Evolutionary conservation across 164 flowering plant species (phyloP).

Genomic region (Malania oleifera): DNA sequence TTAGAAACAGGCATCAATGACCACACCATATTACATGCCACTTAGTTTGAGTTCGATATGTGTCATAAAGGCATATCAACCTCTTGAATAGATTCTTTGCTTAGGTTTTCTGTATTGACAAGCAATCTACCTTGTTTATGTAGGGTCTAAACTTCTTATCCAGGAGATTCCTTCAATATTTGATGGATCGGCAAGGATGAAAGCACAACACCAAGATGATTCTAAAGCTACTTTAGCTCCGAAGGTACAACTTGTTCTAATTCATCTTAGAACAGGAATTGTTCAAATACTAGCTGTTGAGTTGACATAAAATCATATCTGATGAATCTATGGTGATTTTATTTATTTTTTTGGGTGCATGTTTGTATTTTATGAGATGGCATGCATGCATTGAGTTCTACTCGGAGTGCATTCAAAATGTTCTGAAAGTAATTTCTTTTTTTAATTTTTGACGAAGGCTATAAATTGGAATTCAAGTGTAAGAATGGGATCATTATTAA

Average conservation of each 20-base stretch:
- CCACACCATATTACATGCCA: background rate
- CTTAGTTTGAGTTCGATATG: background rate
- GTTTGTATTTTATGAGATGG: too few relatives aligned
- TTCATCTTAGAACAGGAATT: too few relatives aligned
- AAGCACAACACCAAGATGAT: constrained; percentile 80
- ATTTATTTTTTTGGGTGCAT: too few relatives aligned
- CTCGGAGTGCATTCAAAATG: too few relatives aligned
- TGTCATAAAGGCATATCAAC: background rate
- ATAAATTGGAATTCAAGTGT: too few relatives aligned
- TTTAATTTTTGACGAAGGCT: too few relatives aligned
- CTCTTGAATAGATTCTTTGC: background rate
- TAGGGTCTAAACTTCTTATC: constrained; percentile 80
- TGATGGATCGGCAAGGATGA: constrained; percentile 77
- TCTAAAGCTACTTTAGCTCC: constrained; percentile 85
- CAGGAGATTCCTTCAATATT: constrained; percentile 76
- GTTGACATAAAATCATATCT: too few relatives aligned
- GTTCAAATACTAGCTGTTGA: too few relatives aligned
- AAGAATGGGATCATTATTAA: too few relatives aligned
- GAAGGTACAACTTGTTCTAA: constrained; percentile 42
- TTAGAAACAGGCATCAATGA: background rate
- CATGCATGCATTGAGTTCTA: too few relatives aligned
- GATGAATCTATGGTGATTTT: too few relatives aligned
- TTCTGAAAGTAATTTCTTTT: too few relatives aligned
- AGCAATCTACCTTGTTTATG: constrained; percentile 3
- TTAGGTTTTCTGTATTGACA: background rate